Base-by-base conservation (phyloP, 2,329 filamentous ascomycete genomes). In the Neofusicoccum sp. region DNA sequence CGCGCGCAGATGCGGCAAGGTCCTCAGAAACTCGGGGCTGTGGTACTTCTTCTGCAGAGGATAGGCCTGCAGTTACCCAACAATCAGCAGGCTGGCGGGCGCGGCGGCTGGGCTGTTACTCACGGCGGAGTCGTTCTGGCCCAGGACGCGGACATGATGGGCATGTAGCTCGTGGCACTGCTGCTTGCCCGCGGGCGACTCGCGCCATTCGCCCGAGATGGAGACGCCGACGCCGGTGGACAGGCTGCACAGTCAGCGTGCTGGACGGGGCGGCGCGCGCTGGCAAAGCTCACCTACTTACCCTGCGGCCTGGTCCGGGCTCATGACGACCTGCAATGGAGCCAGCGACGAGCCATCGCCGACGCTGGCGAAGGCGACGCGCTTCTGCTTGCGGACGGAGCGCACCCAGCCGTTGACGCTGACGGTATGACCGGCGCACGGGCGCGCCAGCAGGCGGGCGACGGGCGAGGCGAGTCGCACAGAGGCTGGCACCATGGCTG, bases 21-120 rank as follows among this genome's bases (percentile, higher is more conserved):
- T 90, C 64, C 95, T 90, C 66, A 99, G 85, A 75, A 90, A 98
- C 73, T 98, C 94, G 56, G 90, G 83, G 4, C 89, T 92, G 70
- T 97, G 93, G 70, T 95, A 97, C 78, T 98, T 98, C 78, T 97
- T 97, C 78, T 99, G 95, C 29, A 99, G 87, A 3, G 95, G 95
- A 73, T 92, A 96, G 66, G 89, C 91, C 91, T 98, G 54, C 39
- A 16, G 41, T 58, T 31, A 43, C 41, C 31, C 54, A 58, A 34
- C 54, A 62, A 41, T 49, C 49, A 58, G 66, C 63, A 67, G 34
- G 65, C 65, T 33, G 59, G 61, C 65, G 31, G 34, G 66, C 70
- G 65, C 73, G 70, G 43, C 41, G 36, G 43, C 36, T 52, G 36
- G 22, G 16, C 63, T 34, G 47, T 63, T 61, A 78, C 87, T 76